These are phyloP conservation scores for Paramecium biaurelia DNA, from an alignment of 73 alveolate species.

Conservation along the genomic window DNA sequence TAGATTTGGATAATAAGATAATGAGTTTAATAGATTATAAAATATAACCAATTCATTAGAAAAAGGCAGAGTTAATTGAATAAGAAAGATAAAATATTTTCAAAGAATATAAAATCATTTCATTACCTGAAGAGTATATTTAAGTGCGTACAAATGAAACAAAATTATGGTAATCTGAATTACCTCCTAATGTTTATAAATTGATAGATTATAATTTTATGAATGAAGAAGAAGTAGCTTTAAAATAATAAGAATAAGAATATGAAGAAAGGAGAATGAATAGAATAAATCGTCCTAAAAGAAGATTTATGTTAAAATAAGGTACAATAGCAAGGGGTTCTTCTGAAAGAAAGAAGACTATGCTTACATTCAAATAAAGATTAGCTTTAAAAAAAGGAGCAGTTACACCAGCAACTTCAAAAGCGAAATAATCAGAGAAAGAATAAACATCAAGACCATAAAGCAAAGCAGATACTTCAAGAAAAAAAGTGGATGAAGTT, in stretches of 20 bases:
- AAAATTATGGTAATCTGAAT: not conserved
- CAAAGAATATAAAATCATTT: not conserved
- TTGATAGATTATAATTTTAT: not conserved
- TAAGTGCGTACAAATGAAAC: not conserved
- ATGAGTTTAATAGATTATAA: not conserved
- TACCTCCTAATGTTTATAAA: constrained; percentile 30
- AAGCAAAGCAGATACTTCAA: not conserved
- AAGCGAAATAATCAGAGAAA: not conserved
- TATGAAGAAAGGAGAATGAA: not conserved
- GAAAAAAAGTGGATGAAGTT: not conserved
- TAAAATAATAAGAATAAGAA: not conserved
- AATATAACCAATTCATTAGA: not conserved
- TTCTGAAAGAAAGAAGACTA: not conserved
- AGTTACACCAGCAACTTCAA: not conserved
- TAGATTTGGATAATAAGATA: constrained; percentile 3
- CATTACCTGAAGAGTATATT: not conserved
- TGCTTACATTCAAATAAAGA: not conserved
- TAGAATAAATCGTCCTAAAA: not conserved
- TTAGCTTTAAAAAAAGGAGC: not conserved
- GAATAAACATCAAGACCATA: not conserved
- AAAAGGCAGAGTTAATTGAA: not conserved
- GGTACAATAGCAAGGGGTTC: not conserved
- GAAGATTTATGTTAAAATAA: not conserved
- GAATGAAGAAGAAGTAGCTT: not conserved
- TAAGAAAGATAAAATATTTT: not conserved